Evolutionary conservation across 768 basidiomycete species (phyloP).

Genomic region (Daedaleopsis nitida): DNA sequence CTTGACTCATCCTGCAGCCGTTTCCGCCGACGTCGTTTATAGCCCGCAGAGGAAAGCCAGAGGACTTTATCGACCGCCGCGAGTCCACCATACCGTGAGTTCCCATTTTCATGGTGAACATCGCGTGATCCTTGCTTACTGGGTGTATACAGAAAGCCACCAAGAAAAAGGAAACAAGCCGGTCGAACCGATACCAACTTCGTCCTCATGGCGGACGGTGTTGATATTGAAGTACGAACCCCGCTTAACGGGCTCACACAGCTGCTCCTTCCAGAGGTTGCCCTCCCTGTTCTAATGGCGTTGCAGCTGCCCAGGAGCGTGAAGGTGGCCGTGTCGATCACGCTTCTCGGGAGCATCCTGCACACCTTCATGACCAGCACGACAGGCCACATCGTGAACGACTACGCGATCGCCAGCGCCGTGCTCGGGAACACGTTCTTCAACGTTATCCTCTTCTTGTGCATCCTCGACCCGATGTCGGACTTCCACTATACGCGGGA

Average conservation of each 20-base stretch:
- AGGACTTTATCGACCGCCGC: too few species aligned
- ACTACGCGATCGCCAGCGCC: conserved; percentile 11
- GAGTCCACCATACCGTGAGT: too few species aligned
- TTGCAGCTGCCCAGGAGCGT: background rate
- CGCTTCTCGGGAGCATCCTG: background rate
- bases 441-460: conserved; percentile 4
- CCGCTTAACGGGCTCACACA: background rate
- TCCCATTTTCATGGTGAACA: too few species aligned
- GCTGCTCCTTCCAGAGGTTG: background rate
- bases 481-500: conserved; percentile 7
- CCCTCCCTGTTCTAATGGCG: background rate
- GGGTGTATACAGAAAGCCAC: too few species aligned
- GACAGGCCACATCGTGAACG: background rate
- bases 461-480: conserved; percentile 9
- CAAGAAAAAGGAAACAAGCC: too few species aligned
- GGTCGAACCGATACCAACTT: background rate
- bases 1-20: too few species aligned
- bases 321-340: background rate
- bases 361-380: background rate
- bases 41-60: too few species aligned
- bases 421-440: conserved; percentile 8
- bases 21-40: too few species aligned
- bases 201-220: background rate
- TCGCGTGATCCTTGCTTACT: too few species aligned
- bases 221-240: background rate